Evolutionary conservation across 768 basidiomycete genomes (phyloP).

Genomic region (Tylopilus plumbeoviolaceoides): DNA sequence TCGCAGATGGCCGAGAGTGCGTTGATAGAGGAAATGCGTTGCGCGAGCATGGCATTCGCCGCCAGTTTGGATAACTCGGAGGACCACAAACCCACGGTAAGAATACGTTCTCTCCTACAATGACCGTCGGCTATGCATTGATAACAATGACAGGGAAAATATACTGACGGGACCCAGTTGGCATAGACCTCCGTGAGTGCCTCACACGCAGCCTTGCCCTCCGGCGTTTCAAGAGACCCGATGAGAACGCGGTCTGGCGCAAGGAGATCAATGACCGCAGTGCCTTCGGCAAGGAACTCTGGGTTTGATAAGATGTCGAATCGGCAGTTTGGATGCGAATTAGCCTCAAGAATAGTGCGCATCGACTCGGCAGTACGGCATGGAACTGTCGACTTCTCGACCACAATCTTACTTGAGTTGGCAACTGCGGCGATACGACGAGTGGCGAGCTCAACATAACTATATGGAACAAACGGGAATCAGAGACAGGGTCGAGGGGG

Average conservation of each 20-base stretch:
- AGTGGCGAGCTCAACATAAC: constrained; percentile 96
- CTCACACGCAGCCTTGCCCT: constrained; percentile 78
- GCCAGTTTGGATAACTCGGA: constrained; percentile 98
- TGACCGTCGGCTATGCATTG: not conserved
- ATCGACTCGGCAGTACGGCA: constrained; percentile 99
- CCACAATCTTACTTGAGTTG: constrained; percentile 91
- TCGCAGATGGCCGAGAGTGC: constrained; percentile 98
- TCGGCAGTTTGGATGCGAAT: constrained; percentile 84
- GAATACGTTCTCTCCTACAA: constrained; percentile 64
- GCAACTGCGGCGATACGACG: constrained; percentile 93
- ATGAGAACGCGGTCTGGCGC: constrained; percentile 94
- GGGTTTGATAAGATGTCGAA: constrained; percentile 99
- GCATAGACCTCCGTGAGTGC: constrained; percentile 80
- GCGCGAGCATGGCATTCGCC: constrained; percentile 98
- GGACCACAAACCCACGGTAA: constrained; percentile 97
- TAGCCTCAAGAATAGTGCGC: constrained; percentile 98
- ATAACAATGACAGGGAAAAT: not conserved
- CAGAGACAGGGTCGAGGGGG: constrained; percentile 5
- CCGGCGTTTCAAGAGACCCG: constrained; percentile 86
- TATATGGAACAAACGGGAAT: constrained; percentile 30
- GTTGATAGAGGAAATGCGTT: constrained; percentile 97
- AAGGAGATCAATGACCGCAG: constrained; percentile 88
- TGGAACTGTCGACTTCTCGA: constrained; percentile 98
- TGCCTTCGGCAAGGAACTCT: constrained; percentile 98
- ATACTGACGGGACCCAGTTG: constrained; percentile 91